Evolutionary conservation across 2,329 filamentous ascomycete species (phyloP).

Genomic region (Phaeoacremonium minimum): DNA sequence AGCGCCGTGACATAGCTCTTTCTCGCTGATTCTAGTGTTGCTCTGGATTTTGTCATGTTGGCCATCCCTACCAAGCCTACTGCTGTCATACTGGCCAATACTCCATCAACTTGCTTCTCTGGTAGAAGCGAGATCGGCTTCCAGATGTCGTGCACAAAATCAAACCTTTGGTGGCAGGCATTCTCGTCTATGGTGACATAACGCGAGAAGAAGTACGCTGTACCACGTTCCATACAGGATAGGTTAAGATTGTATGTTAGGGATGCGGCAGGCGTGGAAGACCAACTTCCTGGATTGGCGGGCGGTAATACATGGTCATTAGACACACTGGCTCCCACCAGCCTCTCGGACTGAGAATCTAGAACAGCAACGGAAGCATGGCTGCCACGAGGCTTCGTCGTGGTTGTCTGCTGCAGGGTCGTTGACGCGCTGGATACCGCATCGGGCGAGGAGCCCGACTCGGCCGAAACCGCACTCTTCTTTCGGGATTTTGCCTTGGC

Average conservation of each 20-base stretch:
- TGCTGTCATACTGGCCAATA: constrained; percentile 48
- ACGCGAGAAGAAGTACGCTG: constrained; percentile 46
- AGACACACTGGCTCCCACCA: too few species aligned
- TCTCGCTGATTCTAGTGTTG: constrained; percentile 41
- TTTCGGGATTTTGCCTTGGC: constrained; percentile 31
- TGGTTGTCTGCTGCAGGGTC: constrained; percentile 14
- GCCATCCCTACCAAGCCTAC: constrained; percentile 50
- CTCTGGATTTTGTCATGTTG: constrained; percentile 34
- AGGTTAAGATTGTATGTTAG: constrained; percentile 24
- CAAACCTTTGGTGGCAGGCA: constrained; percentile 44
- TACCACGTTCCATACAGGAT: constrained; percentile 36
- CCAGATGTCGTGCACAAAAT: constrained; percentile 50
- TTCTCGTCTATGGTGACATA: constrained; percentile 42
- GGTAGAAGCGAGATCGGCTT: constrained; percentile 31
- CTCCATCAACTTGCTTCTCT: constrained; percentile 33
- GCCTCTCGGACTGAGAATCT: constrained; percentile 12
- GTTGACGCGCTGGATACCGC: constrained; percentile 11
- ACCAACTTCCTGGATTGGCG: constrained; percentile 25
- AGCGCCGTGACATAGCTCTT: constrained; percentile 48
- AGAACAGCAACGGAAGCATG: not conserved
- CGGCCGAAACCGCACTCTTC: constrained; percentile 15
- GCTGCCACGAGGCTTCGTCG: constrained; percentile 5
- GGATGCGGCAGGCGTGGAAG: constrained; percentile 18
- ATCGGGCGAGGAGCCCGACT: constrained; percentile 13
- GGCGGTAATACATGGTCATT: too few species aligned